Percentiles rank a stretch among this genome's conserved stretches.
Conservation (phyloP, 441 rosid genomes). For the Mallotus repandus region DNA sequence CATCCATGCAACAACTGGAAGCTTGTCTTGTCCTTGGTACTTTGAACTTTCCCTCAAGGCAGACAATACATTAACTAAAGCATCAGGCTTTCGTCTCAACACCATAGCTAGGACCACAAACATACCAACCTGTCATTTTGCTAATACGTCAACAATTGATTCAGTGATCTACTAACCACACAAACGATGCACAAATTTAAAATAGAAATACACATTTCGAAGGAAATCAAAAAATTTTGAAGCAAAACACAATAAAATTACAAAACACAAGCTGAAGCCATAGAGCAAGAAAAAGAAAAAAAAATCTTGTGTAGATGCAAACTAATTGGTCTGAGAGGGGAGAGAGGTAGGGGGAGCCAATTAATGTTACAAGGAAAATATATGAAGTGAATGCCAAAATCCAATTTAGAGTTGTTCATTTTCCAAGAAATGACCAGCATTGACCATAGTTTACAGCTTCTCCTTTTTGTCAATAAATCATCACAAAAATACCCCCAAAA, state of each 20-base stretch:
- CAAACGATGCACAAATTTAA: background rate
- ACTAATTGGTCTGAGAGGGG: no score
- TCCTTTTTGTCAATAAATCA: background rate
- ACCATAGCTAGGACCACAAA: slow-evolving; percentile 84
- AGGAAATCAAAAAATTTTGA: background rate
- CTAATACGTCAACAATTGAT: slow-evolving; percentile 9
- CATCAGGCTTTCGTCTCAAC: slow-evolving; percentile 84
- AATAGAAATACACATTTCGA: background rate
- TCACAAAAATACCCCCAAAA: background rate
- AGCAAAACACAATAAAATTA: background rate
- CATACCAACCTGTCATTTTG: slow-evolving; percentile 71
- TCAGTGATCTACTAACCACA: background rate
- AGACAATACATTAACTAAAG: slow-evolving; percentile 54
- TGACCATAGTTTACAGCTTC: background rate
- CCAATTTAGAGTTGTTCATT: background rate
- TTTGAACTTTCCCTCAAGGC: slow-evolving; percentile 60
- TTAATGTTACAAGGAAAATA: no score
- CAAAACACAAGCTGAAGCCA: background rate
- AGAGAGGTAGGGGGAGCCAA: no score
- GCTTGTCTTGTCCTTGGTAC: slow-evolving; percentile 90
- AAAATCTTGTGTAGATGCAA: no score
- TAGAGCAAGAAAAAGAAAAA: background rate
- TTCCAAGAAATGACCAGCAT: background rate
- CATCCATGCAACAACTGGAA: slow-evolving; percentile 72
- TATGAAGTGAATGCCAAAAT: background rate